Conservation (phyloP, 228 moss, liverwort and hornwort genomes). For the Sphagnum magellanicum region DNA sequence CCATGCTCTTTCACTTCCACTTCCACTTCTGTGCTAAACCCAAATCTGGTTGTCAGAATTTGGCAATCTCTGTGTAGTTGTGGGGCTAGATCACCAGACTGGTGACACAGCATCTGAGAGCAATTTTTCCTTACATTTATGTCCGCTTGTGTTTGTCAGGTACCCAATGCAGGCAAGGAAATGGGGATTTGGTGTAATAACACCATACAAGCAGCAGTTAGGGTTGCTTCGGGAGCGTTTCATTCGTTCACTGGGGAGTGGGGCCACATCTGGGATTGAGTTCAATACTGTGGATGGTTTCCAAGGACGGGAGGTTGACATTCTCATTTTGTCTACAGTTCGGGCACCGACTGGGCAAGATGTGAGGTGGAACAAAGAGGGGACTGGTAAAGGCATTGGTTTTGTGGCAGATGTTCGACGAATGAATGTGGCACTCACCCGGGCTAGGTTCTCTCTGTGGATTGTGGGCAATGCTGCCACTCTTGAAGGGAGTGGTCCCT, state of each 20-base stretch:
- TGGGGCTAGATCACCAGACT: too few relatives aligned
- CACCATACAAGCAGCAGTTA: conserved; percentile 91
- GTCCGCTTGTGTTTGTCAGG: conserved; percentile 7
- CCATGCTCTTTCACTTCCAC: not conserved
- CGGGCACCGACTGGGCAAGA: conserved; percentile 31
- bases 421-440: conserved; percentile 98
- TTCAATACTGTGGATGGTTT: conserved; percentile 99
- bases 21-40: not conserved
- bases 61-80: too few relatives aligned
- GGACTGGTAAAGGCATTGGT: conserved; percentile 53
- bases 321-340: conserved; percentile 89
- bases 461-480: conserved; percentile 83
- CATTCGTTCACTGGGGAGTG: conserved; percentile 42
- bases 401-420: conserved; percentile 93
- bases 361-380: conserved; percentile 16
- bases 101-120: too few relatives aligned
- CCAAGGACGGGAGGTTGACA: conserved; percentile 93
- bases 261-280: conserved; percentile 57
- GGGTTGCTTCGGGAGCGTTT: conserved; percentile 69
- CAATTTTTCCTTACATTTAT: too few relatives aligned
- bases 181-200: conserved; percentile 69
- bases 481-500: conserved; percentile 48
- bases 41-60: not conserved
- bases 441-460: conserved; percentile 90
- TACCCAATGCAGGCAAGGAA: conserved; percentile 59